These are phyloP conservation scores for Fusarium multiceps DNA, from an alignment of 2,329 filamentous ascomycete species.

Conservation along the genomic window DNA sequence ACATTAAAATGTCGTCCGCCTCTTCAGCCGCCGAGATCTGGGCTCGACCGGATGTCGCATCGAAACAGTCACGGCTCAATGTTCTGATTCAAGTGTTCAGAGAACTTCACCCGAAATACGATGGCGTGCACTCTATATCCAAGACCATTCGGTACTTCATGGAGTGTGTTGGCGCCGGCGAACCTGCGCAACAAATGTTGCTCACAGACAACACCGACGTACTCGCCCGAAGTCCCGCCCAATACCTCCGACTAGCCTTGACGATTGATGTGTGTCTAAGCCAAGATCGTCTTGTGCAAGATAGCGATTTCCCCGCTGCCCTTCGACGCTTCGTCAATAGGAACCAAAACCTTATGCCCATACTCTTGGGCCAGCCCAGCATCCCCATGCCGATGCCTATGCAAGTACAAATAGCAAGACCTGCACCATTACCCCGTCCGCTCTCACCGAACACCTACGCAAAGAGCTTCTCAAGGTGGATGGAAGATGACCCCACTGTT, in stretches of 20 bases:
- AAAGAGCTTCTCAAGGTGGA: slow-evolving; percentile 28
- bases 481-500: slow-evolving; percentile 31
- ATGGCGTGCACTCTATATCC: slow-evolving; percentile 37
- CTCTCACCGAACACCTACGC: slow-evolving; percentile 15
- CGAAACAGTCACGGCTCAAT: slow-evolving; percentile 34
- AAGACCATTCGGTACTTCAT: slow-evolving; percentile 40
- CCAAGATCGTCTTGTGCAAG: slow-evolving; percentile 30
- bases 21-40: slow-evolving; percentile 28
- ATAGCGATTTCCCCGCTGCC: slow-evolving; percentile 29
- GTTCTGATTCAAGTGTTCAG: slow-evolving; percentile 35
- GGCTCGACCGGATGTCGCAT: slow-evolving; percentile 18
- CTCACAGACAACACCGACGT: slow-evolving; percentile 6
- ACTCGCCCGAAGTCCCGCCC: slow-evolving; percentile 24
- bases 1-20: slow-evolving; percentile 27
- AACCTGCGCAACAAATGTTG: not conserved
- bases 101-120: slow-evolving; percentile 35
- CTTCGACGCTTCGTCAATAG: slow-evolving; percentile 11
- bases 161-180: slow-evolving; percentile 27
- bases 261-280: slow-evolving; percentile 36
- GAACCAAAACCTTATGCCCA: slow-evolving; percentile 4
- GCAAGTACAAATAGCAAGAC: not conserved
- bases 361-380: slow-evolving; percentile 17
- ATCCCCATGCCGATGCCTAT: not conserved
- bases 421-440: slow-evolving; percentile 3
- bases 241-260: slow-evolving; percentile 31